These are phyloP conservation scores for Zasmidium angulare DNA, from an alignment of 2,329 filamentous ascomycete genomes.

Conservation along the genomic window DNA sequence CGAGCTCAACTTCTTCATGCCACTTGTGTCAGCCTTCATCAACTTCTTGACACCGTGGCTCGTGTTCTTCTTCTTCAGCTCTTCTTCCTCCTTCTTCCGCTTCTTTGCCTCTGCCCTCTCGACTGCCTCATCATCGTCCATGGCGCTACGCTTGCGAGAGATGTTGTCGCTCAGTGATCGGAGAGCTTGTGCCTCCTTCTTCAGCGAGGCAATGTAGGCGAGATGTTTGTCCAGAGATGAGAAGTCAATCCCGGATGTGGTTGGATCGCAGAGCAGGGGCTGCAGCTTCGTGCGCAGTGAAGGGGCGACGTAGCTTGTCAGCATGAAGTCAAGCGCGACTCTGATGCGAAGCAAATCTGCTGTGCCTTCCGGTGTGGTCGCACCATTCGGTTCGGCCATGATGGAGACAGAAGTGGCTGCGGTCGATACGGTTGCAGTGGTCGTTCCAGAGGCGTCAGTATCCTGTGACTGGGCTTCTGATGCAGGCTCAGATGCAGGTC, in stretches of 20 bases:
- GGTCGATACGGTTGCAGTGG: constrained; percentile 21
- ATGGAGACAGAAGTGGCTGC: constrained; percentile 31
- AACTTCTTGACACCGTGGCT: constrained; percentile 76
- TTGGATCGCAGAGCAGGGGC: constrained; percentile 39
- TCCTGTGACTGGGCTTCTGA: constrained; percentile 19
- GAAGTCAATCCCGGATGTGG: constrained; percentile 58
- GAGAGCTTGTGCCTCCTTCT: constrained; percentile 68
- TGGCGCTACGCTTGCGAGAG: constrained; percentile 58
- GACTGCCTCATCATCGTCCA: constrained; percentile 64
- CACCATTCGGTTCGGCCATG: constrained; percentile 24
- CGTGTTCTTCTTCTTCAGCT: constrained; percentile 77
- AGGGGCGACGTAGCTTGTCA: constrained; percentile 59
- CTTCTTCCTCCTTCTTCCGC: constrained; percentile 82
- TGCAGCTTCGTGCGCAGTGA: constrained; percentile 47
- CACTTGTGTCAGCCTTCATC: constrained; percentile 84
- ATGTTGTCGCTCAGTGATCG: constrained; percentile 70
- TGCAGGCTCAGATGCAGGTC: constrained; percentile 14
- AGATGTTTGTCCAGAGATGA: constrained; percentile 69
- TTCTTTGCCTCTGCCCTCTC: constrained; percentile 72
- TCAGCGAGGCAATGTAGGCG: constrained; percentile 62
- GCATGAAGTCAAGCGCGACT: constrained; percentile 65
- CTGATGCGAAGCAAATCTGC: constrained; percentile 62
- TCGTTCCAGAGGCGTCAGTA: constrained; percentile 30
- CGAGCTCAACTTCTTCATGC: constrained; percentile 95
- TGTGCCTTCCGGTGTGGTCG: constrained; percentile 40